Conservation (phyloP, 495 filamentous ascomycete species). For the Glonium stellatum region DNA sequence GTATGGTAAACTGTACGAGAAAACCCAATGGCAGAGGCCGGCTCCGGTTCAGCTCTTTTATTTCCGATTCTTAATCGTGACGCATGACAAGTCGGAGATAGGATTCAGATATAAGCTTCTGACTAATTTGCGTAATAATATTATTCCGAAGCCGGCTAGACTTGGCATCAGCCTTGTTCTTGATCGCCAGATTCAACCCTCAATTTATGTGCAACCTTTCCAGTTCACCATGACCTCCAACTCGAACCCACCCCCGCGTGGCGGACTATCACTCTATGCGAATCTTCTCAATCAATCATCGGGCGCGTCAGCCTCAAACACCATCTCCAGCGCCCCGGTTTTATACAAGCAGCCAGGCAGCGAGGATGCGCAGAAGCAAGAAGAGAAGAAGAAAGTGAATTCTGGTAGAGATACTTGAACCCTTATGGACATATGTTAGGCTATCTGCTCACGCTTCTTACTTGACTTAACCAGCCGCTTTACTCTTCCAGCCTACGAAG, state of each 20-base stretch:
- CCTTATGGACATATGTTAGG: conserved; percentile 31
- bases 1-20: no score
- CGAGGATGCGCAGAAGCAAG: conserved; percentile 51
- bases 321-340: conserved; percentile 74
- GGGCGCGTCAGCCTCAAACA: conserved; percentile 48
- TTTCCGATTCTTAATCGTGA: no score
- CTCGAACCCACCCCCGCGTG: neutral
- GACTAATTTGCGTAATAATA: no score
- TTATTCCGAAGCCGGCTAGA: no score
- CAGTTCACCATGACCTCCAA: neutral
- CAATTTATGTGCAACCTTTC: neutral
- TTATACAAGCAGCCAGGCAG: conserved; percentile 56
- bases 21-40: neutral
- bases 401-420: conserved; percentile 54
- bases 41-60: neutral
- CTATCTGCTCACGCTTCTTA: conserved; percentile 42
- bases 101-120: no score
- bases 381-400: conserved; percentile 44
- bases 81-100: no score
- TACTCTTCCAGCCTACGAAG: conserved; percentile 83
- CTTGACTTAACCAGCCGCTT: conserved; percentile 48
- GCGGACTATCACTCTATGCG: conserved; percentile 54
- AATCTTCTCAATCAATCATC: conserved; percentile 43
- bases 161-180: no score
- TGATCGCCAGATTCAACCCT: neutral